phyloP scores from a whole-genome alignment of 2,329 filamentous ascomycete species.

The Phaeophleospora eucalypticola region DNA sequence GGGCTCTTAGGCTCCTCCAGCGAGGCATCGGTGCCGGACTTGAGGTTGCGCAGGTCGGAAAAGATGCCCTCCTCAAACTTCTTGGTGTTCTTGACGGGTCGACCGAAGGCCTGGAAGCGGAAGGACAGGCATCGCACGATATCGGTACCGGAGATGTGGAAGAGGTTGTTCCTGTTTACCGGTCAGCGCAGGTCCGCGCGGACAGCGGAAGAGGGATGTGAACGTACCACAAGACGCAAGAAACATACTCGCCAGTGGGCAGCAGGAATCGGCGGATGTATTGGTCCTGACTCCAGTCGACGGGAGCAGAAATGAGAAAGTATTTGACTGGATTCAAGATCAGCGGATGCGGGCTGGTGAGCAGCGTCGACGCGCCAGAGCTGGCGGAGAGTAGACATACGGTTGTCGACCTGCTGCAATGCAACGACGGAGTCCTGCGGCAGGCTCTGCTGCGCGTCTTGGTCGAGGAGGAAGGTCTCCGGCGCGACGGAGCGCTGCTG shows the following conservation, averaged over 20 bases:
- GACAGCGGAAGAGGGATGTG: slow-evolving; percentile 8
- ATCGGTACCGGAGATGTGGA: slow-evolving; percentile 98
- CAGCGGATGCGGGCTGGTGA: slow-evolving; percentile 25
- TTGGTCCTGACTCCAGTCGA: slow-evolving; percentile 95
- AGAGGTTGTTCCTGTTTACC: slow-evolving; percentile 79
- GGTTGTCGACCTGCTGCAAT: slow-evolving; percentile 94
- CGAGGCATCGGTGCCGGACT: slow-evolving; percentile 95
- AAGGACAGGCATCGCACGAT: slow-evolving; percentile 98
- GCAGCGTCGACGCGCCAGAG: background rate
- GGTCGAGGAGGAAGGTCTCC: slow-evolving; percentile 97
- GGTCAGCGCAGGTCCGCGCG: slow-evolving; percentile 11
- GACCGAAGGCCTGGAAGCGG: slow-evolving; percentile 96
- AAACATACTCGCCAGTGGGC: slow-evolving; percentile 97
- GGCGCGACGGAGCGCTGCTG: slow-evolving; percentile 69
- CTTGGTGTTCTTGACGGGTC: slow-evolving; percentile 98
- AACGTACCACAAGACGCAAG: slow-evolving; percentile 82
- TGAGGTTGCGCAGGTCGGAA: slow-evolving; percentile 95
- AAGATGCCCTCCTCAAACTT: slow-evolving; percentile 99
- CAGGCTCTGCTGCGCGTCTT: slow-evolving; percentile 91
- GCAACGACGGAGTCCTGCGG: slow-evolving; percentile 96
- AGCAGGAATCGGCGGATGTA: slow-evolving; percentile 94
- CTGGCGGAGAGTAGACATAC: slow-evolving; percentile 52
- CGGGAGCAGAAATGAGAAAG: slow-evolving; percentile 96
- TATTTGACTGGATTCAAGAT: slow-evolving; percentile 74
- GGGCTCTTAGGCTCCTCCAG: slow-evolving; percentile 98